Conservation (phyloP, 2,329 filamentous ascomycete species). For the Exophiala lecanii-corni region DNA sequence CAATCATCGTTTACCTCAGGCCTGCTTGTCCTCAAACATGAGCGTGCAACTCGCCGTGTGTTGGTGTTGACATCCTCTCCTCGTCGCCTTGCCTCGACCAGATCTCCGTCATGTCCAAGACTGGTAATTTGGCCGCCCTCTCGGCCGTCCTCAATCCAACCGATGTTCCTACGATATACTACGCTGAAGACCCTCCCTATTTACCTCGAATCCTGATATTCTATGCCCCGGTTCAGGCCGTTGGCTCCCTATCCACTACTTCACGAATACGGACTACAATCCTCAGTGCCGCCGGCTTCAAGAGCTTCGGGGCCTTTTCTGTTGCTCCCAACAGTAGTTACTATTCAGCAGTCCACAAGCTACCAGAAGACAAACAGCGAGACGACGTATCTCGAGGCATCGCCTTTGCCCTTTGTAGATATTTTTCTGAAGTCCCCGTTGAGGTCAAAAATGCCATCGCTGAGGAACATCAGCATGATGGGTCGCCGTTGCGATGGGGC, state of each 20-base stretch:
- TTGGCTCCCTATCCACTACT: conserved; percentile 79
- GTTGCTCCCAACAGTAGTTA: conserved; percentile 88
- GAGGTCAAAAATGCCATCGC: conserved; percentile 68
- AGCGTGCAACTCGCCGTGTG: not conserved
- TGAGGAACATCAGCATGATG: conserved; percentile 29
- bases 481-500: conserved; percentile 26
- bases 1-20: not conserved
- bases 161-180: conserved; percentile 63
- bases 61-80: too few species aligned
- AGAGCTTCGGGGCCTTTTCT: conserved; percentile 84
- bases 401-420: conserved; percentile 89
- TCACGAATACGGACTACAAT: conserved; percentile 94
- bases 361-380: conserved; percentile 90
- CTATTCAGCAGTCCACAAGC: conserved; percentile 81
- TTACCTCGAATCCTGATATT: conserved; percentile 81
- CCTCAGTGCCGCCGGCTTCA: conserved; percentile 81
- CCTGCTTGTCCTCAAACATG: not conserved
- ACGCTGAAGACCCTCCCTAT: conserved; percentile 76
- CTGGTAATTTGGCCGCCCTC: conserved; percentile 26
- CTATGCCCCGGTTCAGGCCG: conserved; percentile 84
- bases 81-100: not conserved
- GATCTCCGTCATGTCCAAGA: conserved; percentile 24
- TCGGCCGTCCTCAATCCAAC: conserved; percentile 22
- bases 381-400: conserved; percentile 88
- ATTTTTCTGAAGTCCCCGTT: conserved; percentile 81